Evolutionary conservation across 169 alveolate genomes (phyloP).

Genomic region (Eimeria sp.): DNA sequence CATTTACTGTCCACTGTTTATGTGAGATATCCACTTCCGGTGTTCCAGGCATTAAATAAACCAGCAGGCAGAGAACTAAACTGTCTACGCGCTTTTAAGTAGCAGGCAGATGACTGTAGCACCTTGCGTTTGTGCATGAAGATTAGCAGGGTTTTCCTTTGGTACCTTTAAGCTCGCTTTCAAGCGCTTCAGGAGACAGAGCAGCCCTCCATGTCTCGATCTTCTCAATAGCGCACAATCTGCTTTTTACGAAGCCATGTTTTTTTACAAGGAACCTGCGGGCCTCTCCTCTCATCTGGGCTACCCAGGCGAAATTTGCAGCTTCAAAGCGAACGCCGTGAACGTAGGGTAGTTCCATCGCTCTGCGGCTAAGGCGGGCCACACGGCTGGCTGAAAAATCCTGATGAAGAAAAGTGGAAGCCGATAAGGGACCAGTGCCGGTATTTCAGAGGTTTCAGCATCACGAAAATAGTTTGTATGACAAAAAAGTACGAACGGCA

Average conservation of each 20-base stretch:
- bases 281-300: slow-evolving; percentile 67
- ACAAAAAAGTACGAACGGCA: no score
- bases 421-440: neutral
- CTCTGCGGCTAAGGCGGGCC: slow-evolving; percentile 70
- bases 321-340: slow-evolving; percentile 84
- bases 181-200: slow-evolving; percentile 70
- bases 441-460: neutral
- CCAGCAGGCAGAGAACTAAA: no score
- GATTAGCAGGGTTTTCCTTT: neutral
- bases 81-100: neutral
- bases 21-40: no score
- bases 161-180: slow-evolving; percentile 71
- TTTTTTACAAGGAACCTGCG: slow-evolving; percentile 82
- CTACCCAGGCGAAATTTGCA: slow-evolving; percentile 81
- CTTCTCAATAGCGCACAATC: slow-evolving; percentile 80
- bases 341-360: slow-evolving; percentile 83
- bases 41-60: no score
- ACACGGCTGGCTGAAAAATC: slow-evolving; percentile 82
- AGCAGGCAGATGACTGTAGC: neutral
- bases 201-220: slow-evolving; percentile 72
- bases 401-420: neutral
- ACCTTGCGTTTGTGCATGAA: neutral
- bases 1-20: neutral
- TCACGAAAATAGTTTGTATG: no score
- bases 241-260: slow-evolving; percentile 76